Evolutionary conservation across 371 early-diverging fungal genomes (phyloP).

Genomic region (Chytridiales sp.): DNA sequence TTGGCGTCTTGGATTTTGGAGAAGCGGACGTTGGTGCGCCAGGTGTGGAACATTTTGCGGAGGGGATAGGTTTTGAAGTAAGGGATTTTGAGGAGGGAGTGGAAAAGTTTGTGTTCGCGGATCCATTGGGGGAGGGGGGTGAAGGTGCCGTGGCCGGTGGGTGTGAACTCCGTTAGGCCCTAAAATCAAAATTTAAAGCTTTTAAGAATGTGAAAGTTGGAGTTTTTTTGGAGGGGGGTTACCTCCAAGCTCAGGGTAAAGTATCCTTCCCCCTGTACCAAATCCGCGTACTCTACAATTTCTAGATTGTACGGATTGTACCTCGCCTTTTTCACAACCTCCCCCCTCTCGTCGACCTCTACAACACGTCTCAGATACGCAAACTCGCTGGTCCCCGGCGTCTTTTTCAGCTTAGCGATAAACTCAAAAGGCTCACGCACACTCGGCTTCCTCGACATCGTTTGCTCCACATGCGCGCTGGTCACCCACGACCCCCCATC

Average conservation of each 20-base stretch:
- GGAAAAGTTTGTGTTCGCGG: constrained; percentile 39
- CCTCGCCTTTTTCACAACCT: constrained; percentile 12
- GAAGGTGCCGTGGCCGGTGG: constrained; percentile 35
- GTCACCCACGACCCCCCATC: no score
- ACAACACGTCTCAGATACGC: constrained; percentile 30
- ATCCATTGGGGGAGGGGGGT: constrained; percentile 44
- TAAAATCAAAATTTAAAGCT: constrained; percentile 17
- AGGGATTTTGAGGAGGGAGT: constrained; percentile 39
- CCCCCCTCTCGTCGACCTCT: constrained; percentile 12
- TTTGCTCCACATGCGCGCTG: no score
- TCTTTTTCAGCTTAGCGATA: constrained; percentile 26
- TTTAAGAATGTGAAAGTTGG: background rate
- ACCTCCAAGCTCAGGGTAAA: constrained; percentile 43
- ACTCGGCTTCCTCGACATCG: background rate
- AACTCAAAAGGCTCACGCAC: constrained; percentile 23
- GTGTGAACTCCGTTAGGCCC: constrained; percentile 41
- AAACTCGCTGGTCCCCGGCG: constrained; percentile 34
- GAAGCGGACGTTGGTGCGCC: constrained; percentile 46
- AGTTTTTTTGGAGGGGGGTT: constrained; percentile 3
- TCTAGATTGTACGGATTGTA: constrained; percentile 44
- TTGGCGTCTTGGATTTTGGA: constrained; percentile 38
- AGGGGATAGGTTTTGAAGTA: constrained; percentile 40
- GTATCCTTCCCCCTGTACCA: constrained; percentile 32
- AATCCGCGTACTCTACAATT: constrained; percentile 32
- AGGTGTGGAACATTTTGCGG: constrained; percentile 41